phyloP scores from a whole-genome alignment of 805 yeast species.

The Teunomyces lycoperdinae region DNA sequence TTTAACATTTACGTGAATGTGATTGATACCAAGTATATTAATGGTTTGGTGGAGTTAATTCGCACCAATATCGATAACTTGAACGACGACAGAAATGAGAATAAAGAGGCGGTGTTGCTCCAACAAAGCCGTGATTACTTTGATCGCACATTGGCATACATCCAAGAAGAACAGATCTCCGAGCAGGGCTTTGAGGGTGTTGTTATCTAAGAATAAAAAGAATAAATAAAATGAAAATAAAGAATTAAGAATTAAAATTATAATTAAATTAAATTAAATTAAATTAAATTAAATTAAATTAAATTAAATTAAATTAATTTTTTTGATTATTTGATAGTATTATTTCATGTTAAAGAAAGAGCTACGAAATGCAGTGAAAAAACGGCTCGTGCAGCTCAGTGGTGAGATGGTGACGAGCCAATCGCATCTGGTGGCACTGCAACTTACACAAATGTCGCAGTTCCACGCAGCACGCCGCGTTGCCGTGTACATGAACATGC shows the following conservation, averaged over 20 bases:
- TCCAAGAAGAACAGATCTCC: conserved; percentile 61
- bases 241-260: too few species aligned
- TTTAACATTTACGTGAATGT: conserved; percentile 63
- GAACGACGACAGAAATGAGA: conserved; percentile 19
- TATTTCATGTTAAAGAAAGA: conserved; percentile 13
- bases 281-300: too few species aligned
- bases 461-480: conserved; percentile 47
- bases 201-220: conserved; percentile 2
- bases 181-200: conserved; percentile 69
- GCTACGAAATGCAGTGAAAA: conserved; percentile 25
- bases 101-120: conserved; percentile 28
- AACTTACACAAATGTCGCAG: conserved; percentile 22
- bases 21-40: conserved; percentile 72
- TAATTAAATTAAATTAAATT: too few species aligned
- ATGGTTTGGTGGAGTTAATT: conserved; percentile 82
- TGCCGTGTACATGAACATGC: conserved; percentile 79
- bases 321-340: too few species aligned
- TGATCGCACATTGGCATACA: conserved; percentile 68
- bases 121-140: conserved; percentile 42
- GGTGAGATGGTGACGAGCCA: conserved; percentile 19
- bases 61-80: conserved; percentile 57
- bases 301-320: too few species aligned
- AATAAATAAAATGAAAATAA: conserved; percentile 5
- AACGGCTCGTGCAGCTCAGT: conserved; percentile 14
- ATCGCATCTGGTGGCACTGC: conserved; percentile 20